Base-by-base conservation (phyloP, 2,329 filamentous ascomycete genomes). In the Penicillium palitans region DNA sequence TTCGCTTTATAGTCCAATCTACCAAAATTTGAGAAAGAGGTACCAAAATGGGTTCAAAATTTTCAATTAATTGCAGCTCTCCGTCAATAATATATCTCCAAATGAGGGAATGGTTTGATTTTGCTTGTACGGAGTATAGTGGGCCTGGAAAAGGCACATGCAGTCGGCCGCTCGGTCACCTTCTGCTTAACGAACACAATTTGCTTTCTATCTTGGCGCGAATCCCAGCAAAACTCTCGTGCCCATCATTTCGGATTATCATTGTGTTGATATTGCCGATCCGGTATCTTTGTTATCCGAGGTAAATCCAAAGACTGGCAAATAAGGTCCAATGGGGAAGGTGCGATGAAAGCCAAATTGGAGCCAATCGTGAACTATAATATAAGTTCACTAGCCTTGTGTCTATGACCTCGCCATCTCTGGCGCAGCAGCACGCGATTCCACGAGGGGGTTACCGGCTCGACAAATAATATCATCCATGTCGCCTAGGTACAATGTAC, bases 201-300 rank as follows among this genome's bases (percentile, higher is more conserved):
- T 52, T 39, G 47, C 35, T 61, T 59, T 50, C 17, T 41, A 52
- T 52, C 67, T 68, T 68, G 66, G 68, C 68, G 58, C 57, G 55
- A 58, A 66, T 63, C 60, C 59, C 51, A 51, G 59, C 66, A 58
- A 57, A 62, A 60, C 47, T 58, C 61, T 54, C 66, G 61, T 64
- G 60, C 44, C 70, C 57, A 66, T 68, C 63, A 65, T 61, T 61
- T 62, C 46, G 58, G 45, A 62, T 63, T 59, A 51, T 57, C 58
- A 60, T 63, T 62, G 61, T 66, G 59, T 65, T 63, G 67, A 64
- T 64, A 42, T 64, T 70, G 66, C 58, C 58, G 66, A 72, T 69
- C 63, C 54, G 64, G 60, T 61, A 55, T 62, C 58, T 65, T 57
- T 61, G 49, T 57, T 25, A 44, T 45, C 42, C 41, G 46, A 44